Base-by-base conservation (phyloP, 441 rosid genomes). In the Viola pubescens region DNA sequence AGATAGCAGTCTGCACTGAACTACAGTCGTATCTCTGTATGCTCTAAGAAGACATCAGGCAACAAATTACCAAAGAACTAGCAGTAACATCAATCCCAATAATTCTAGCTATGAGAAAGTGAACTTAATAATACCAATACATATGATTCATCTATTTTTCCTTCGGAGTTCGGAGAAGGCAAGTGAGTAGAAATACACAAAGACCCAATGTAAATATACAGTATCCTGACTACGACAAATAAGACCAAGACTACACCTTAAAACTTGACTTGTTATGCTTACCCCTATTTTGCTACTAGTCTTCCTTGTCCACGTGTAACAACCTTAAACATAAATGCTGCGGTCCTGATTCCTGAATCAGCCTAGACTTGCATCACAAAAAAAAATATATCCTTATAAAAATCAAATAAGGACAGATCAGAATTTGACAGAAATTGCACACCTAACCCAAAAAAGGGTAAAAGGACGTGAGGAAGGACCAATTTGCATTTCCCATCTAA, bases 341-440 rank as follows among this genome's bases (percentile, higher is more conserved):
- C 47, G 68, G 69, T 68, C 56, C 67, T 58, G 26, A 46, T 37
- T 14, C 48, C 6, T 26, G 34, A 57, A 10, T 37, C 6, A 42
- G 42, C 2, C 43, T 41, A 41, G 49, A 56, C 50, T 50, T 59
- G 48, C 44, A 48, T 40, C 52, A 48, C 26, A 14, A 37, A 37
- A 48, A 44, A 39, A 16, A 52, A 46, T 44, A 4, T 9, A 38
- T 40, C 37, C 7, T 19, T 9, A 19, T 19, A 19, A 19, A 19
- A 19, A 19, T 19, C 26, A 19, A 19, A 19, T 19, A 19, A 19
- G 26, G 26, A 19, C 26, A 19, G 26, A 19, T 19, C 26, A 19
- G 26, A 19, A 19, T 19, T 54, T 70, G 48, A 12, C 7, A 59
- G 40, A 4, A 38, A 55, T 42, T 50, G 46, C 19, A 16, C 52